Evolutionary conservation across 2,329 filamentous ascomycete genomes (phyloP).

Genomic region (Alternaria gansuensis): DNA sequence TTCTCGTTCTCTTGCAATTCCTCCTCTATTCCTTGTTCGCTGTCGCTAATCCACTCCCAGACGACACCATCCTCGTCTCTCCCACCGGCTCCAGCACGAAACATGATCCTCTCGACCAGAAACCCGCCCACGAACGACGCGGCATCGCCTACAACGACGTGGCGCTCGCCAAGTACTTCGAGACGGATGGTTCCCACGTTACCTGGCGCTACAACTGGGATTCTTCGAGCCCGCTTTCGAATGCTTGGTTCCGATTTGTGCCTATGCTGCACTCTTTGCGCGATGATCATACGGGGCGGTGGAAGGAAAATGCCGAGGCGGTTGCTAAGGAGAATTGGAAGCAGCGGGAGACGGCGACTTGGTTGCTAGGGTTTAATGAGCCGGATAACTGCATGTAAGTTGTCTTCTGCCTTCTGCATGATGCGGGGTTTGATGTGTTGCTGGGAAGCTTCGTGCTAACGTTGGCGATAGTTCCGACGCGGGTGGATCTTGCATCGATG

Average conservation of each 20-base stretch:
- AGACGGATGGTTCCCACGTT: constrained; percentile 52
- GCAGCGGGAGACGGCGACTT: constrained; percentile 17
- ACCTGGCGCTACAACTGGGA: constrained; percentile 76
- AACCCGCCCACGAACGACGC: constrained; percentile 52
- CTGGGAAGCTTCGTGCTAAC: not conserved
- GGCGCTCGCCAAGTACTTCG: constrained; percentile 61
- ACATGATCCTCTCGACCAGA: constrained; percentile 51
- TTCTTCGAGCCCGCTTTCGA: constrained; percentile 50
- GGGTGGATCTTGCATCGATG: constrained; percentile 40
- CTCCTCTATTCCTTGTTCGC: not conserved
- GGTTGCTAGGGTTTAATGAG: constrained; percentile 49
- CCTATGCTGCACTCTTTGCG: constrained; percentile 58
- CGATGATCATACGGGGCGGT: constrained; percentile 26
- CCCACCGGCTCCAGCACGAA: not conserved
- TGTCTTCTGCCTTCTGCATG: no score
- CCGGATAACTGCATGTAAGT: constrained; percentile 45
- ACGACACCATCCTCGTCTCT: not conserved
- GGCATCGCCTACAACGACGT: constrained; percentile 72
- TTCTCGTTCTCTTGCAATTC: not conserved
- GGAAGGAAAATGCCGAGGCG: constrained; percentile 29
- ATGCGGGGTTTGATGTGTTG: not conserved
- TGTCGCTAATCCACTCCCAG: not conserved
- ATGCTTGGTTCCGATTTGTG: constrained; percentile 63
- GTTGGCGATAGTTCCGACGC: constrained; percentile 3
- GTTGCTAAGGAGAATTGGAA: constrained; percentile 11